These are phyloP conservation scores for Jatropha multifida DNA, from an alignment of 441 rosid species.

Conservation along the genomic window DNA sequence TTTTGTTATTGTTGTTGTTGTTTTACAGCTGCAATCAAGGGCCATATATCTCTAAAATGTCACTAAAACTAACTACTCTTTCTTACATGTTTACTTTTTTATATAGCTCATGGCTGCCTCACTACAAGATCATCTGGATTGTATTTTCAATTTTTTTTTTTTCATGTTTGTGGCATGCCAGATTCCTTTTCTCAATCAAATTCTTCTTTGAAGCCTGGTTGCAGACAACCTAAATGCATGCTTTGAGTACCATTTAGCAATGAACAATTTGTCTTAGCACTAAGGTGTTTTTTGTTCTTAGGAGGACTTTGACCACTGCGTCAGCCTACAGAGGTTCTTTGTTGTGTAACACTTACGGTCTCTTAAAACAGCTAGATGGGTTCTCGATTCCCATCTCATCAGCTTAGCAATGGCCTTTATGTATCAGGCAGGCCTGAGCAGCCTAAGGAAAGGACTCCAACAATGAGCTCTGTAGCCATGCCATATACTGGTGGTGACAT, in stretches of 20 bases:
- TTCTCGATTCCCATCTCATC: constrained; percentile 94
- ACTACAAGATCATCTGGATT: background rate
- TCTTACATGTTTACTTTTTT: background rate
- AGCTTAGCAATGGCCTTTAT: constrained; percentile 91
- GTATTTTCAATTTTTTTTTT: constrained; percentile 8
- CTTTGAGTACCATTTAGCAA: background rate
- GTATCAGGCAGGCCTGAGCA: constrained; percentile 98
- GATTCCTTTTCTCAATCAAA: background rate
- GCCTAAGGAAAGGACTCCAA: constrained; percentile 90
- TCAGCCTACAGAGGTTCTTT: constrained; percentile 22
- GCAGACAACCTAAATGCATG: background rate
- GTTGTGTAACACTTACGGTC: constrained; percentile 25
- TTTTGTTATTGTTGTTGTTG: background rate
- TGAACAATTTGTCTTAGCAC: constrained; percentile 5
- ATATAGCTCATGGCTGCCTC: background rate
- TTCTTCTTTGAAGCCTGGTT: background rate
- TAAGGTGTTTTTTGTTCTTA: background rate
- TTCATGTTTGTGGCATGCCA: background rate
- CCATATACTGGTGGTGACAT: constrained; percentile 98
- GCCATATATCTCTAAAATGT: background rate
- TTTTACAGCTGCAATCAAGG: background rate
- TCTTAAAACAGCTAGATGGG: constrained; percentile 57
- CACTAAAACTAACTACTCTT: background rate
- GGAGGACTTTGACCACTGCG: constrained; percentile 34
- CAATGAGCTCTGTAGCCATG: constrained; percentile 96